A percentile compares a stretch with the other conserved stretches of the same genome.
phyloP scores from a whole-genome alignment of 371 early-diverging fungal species.

The Paraphysoderma sedebokerense region DNA sequence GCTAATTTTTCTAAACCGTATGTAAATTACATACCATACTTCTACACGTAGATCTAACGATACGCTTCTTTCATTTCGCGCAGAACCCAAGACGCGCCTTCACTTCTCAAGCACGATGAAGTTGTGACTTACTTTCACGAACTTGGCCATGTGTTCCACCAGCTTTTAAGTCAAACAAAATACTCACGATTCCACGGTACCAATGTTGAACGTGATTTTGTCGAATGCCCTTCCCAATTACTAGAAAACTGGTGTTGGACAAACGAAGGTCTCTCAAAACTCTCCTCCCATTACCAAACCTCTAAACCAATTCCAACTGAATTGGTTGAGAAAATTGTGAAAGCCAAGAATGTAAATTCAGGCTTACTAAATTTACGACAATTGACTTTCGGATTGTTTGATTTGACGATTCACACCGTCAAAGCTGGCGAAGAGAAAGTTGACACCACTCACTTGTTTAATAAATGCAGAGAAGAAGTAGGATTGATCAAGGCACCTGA shows the following conservation, averaged over 20 bases:
- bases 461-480: constrained; percentile 40
- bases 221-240: constrained; percentile 84
- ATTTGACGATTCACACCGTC: constrained; percentile 49
- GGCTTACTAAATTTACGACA: constrained; percentile 55
- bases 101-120: constrained; percentile 66
- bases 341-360: constrained; percentile 52
- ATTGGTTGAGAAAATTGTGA: constrained; percentile 45
- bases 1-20: constrained; percentile 65
- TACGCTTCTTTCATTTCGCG: background rate
- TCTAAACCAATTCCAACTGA: constrained; percentile 52
- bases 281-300: constrained; percentile 54
- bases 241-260: constrained; percentile 72
- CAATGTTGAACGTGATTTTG: constrained; percentile 64
- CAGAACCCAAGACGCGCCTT: constrained; percentile 45
- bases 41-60: background rate
- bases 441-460: constrained; percentile 36
- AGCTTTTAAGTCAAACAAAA: constrained; percentile 50
- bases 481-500: constrained; percentile 31
- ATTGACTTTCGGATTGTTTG: constrained; percentile 55
- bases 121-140: constrained; percentile 61
- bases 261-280: constrained; percentile 36
- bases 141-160: constrained; percentile 74
- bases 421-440: constrained; percentile 16
- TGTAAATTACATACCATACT: constrained; percentile 1
- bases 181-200: constrained; percentile 59